A percentile compares a stretch with the other conserved stretches of the same genome.
These are phyloP conservation scores for Metschnikowia corniflorae DNA, from an alignment of 805 yeast genomes.

Conservation along the genomic window DNA sequence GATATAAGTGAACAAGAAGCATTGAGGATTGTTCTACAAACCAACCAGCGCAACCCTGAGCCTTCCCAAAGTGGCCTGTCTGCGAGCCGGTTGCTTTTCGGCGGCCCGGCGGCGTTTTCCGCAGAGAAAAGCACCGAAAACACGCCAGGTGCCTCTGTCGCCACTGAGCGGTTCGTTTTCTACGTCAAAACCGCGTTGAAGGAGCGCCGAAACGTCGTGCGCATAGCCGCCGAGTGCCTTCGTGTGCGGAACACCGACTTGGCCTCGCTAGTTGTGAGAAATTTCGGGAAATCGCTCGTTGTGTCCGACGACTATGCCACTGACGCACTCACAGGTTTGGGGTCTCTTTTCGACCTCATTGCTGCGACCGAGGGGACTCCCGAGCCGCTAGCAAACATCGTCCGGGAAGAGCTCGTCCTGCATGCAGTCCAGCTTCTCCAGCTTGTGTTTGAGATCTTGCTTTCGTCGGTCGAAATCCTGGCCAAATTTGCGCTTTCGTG, in stretches of 20 bases:
- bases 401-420: slow-evolving; percentile 28
- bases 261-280: slow-evolving; percentile 27
- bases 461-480: slow-evolving; percentile 32
- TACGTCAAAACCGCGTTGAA: slow-evolving; percentile 40
- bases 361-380: not conserved
- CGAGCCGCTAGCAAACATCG: slow-evolving; percentile 10
- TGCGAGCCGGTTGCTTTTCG: slow-evolving; percentile 4
- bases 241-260: slow-evolving; percentile 16
- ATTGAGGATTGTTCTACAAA: slow-evolving; percentile 44
- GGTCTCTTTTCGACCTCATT: not conserved
- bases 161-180: slow-evolving; percentile 25
- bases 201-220: slow-evolving; percentile 51
- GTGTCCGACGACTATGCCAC: slow-evolving; percentile 4
- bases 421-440: slow-evolving; percentile 34
- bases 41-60: slow-evolving; percentile 37
- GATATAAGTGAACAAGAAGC: slow-evolving; percentile 43
- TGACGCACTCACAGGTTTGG: slow-evolving; percentile 6
- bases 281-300: slow-evolving; percentile 29
- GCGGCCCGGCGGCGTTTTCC: slow-evolving; percentile 13
- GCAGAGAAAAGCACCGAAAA: not conserved
- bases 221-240: slow-evolving; percentile 34
- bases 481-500: slow-evolving; percentile 40
- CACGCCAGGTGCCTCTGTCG: not conserved
- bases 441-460: slow-evolving; percentile 37
- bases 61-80: slow-evolving; percentile 1